Evolutionary conservation across 1,139 yeast genomes (phyloP).

Genomic region (Taphrina wiesneri): DNA sequence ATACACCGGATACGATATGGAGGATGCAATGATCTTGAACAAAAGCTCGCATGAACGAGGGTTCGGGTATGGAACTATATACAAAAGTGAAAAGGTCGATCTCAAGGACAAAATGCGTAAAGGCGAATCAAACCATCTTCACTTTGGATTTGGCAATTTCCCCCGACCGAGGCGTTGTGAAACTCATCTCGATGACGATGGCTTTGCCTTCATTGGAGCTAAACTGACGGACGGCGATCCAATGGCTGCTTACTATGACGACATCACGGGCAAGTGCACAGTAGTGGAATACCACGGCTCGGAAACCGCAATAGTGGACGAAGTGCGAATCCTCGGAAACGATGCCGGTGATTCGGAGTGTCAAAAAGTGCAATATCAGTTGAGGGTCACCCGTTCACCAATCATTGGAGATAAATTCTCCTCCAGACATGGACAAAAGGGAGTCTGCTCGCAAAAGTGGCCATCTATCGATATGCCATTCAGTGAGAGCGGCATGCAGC

Average conservation of each 20-base stretch:
- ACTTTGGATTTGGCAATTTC: constrained; percentile 90
- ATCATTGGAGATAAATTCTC: constrained; percentile 97
- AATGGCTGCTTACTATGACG: constrained; percentile 87
- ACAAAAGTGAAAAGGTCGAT: constrained; percentile 90
- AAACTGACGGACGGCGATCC: constrained; percentile 95
- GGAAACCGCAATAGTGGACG: constrained; percentile 94
- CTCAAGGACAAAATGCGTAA: constrained; percentile 73
- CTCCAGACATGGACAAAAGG: constrained; percentile 98
- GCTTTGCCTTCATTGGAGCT: constrained; percentile 86
- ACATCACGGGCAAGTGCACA: constrained; percentile 84
- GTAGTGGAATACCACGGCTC: constrained; percentile 89
- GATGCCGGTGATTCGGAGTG: constrained; percentile 71
- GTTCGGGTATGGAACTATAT: constrained; percentile 94
- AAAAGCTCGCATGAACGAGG: constrained; percentile 98
- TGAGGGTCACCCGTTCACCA: constrained; percentile 88
- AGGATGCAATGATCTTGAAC: constrained; percentile 98
- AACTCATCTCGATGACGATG: constrained; percentile 84
- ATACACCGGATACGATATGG: constrained; percentile 98
- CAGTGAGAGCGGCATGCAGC: constrained; percentile 92
- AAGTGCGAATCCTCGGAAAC: constrained; percentile 87
- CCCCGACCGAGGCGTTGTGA: constrained; percentile 92
- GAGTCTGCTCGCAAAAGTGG: constrained; percentile 99
- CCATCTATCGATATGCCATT: constrained; percentile 97
- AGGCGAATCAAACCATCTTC: constrained; percentile 94
- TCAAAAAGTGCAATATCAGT: constrained; percentile 83